Evolutionary conservation across 2,329 filamentous ascomycete species (phyloP).

Genomic region (Colletotrichum sp.): DNA sequence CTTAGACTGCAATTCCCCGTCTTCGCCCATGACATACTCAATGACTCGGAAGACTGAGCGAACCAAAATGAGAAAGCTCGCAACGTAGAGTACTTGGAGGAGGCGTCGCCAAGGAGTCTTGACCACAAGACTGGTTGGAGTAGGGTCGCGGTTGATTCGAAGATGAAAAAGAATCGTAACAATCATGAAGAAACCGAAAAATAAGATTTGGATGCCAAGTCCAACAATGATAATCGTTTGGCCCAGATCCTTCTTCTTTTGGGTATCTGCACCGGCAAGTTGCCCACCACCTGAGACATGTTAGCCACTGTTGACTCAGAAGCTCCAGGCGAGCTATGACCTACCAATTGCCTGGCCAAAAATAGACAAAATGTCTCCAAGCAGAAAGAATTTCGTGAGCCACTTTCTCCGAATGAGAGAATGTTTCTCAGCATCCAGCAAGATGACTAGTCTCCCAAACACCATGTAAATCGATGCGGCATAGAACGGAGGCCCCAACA

Average conservation of each 20-base stretch:
- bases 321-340: not conserved
- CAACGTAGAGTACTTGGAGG: conserved; percentile 26
- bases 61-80: conserved; percentile 42
- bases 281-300: not conserved
- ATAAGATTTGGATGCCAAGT: conserved; percentile 58
- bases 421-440: conserved; percentile 36
- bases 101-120: conserved; percentile 32
- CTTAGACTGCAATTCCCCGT: conserved; percentile 34
- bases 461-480: conserved; percentile 58
- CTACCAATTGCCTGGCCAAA: conserved; percentile 50
- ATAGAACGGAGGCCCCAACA: conserved; percentile 51
- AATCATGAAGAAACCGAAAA: conserved; percentile 58
- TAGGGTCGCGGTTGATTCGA: conserved; percentile 24
- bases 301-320: not conserved
- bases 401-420: conserved; percentile 39
- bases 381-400: conserved; percentile 60
- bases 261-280: conserved; percentile 26
- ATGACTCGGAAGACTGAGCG: conserved; percentile 44
- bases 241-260: conserved; percentile 29
- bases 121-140: conserved; percentile 1
- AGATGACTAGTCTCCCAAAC: conserved; percentile 46
- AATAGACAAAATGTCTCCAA: conserved; percentile 58
- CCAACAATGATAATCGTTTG: conserved; percentile 56
- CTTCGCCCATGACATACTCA: conserved; percentile 42
- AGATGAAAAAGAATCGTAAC: conserved; percentile 51